Percentiles rank a stretch among this genome's conserved stretches.
Conservation (phyloP, 768 basidiomycete genomes). For the Tulasnella sp. region DNA sequence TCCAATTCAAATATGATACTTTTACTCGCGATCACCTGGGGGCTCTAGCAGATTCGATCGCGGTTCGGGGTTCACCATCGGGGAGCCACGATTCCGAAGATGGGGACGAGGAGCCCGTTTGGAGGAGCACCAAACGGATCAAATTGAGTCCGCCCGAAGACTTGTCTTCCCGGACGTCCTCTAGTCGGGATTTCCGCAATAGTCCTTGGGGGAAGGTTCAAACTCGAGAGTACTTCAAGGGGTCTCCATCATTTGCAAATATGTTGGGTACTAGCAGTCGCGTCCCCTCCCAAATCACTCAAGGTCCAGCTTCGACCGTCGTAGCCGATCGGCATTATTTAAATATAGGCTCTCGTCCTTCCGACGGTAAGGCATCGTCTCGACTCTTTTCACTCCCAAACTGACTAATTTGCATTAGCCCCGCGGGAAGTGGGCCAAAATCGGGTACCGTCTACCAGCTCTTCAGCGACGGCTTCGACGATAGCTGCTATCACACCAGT, state of each 20-base stretch:
- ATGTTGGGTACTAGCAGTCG: neutral
- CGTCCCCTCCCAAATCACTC: neutral
- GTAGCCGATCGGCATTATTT: neutral
- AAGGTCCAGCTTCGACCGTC: neutral
- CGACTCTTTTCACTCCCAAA: neutral
- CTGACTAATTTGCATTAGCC: neutral
- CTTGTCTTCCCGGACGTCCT: conserved; percentile 32
- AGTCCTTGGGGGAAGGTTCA: conserved; percentile 44
- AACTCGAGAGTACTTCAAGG: conserved; percentile 31
- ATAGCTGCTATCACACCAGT: neutral
- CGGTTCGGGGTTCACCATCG: conserved; percentile 31
- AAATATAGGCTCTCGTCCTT: neutral
- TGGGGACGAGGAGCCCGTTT: conserved; percentile 19
- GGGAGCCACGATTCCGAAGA: conserved; percentile 7
- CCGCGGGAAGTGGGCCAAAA: neutral
- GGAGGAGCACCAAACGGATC: conserved; percentile 66
- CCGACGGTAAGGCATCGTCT: neutral
- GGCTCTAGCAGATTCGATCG: conserved; percentile 89
- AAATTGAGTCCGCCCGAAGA: conserved; percentile 65
- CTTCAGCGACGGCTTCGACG: neutral
- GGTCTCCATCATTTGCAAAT: neutral
- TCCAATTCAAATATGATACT: conserved; percentile 93
- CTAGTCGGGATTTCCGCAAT: conserved; percentile 11
- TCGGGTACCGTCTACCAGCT: neutral
- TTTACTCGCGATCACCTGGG: conserved; percentile 92